These are phyloP conservation scores for Colletotrichum chlorophyti DNA, from an alignment of 2,329 filamentous ascomycete genomes.

Conservation along the genomic window DNA sequence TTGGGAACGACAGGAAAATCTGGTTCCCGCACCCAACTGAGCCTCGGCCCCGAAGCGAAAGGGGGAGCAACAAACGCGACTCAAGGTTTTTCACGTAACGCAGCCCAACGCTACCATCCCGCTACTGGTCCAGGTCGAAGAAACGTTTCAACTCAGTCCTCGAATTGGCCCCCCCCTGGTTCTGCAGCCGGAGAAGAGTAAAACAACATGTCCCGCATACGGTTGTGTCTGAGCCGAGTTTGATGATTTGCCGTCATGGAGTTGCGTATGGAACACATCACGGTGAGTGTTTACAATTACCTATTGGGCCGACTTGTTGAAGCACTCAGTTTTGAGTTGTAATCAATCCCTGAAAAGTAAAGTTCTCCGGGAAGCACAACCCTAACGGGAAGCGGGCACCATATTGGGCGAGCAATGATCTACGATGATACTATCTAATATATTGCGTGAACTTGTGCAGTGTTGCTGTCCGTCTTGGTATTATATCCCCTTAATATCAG, in stretches of 20 bases:
- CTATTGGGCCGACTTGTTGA: no score
- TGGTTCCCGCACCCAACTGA: no score
- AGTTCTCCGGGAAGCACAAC: neutral
- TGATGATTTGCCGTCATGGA: neutral
- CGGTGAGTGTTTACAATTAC: neutral
- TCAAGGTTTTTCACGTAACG: no score
- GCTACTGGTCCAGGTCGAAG: neutral
- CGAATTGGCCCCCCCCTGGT: no score
- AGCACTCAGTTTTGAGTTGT: neutral
- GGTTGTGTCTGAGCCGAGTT: conserved; percentile 8
- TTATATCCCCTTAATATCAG: conserved; percentile 25
- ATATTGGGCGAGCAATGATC: conserved; percentile 3
- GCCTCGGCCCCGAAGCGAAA: no score
- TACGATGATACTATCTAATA: conserved; percentile 2
- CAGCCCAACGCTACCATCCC: no score
- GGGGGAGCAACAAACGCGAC: no score
- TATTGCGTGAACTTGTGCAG: no score
- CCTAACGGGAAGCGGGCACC: neutral
- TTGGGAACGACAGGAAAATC: conserved; percentile 2
- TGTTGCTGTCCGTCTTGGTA: no score
- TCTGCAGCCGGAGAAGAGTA: no score
- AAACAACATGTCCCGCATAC: no score
- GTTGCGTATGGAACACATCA: neutral
- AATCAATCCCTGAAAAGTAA: neutral
- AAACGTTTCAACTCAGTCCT: neutral